Conservation (phyloP, 2,329 filamentous ascomycete genomes). For the Colletotrichum nymphaeae region DNA sequence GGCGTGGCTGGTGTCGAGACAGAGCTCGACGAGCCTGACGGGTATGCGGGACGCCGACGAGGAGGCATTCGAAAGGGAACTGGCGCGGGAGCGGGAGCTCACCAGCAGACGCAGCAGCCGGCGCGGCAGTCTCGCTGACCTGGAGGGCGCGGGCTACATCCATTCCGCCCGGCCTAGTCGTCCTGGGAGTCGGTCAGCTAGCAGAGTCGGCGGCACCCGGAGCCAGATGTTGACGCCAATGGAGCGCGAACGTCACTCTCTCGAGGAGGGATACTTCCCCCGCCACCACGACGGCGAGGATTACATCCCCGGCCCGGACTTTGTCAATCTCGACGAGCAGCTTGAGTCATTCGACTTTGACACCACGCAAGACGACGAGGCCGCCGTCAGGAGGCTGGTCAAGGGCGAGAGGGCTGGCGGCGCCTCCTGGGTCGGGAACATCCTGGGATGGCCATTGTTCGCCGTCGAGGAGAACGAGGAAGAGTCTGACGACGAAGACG, state of each 20-base stretch:
- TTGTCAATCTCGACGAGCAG: constrained; percentile 71
- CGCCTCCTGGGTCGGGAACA: constrained; percentile 67
- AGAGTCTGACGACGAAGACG: constrained; percentile 53
- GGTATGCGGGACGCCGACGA: constrained; percentile 64
- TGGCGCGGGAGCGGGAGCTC: constrained; percentile 61
- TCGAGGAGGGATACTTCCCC: constrained; percentile 58
- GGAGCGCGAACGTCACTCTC: constrained; percentile 50
- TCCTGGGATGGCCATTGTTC: constrained; percentile 72
- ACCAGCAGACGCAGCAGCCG: constrained; percentile 61
- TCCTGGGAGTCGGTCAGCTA: constrained; percentile 59
- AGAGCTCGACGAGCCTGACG: constrained; percentile 71
- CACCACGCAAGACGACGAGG: constrained; percentile 67
- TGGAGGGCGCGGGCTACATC: constrained; percentile 44
- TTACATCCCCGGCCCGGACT: constrained; percentile 66
- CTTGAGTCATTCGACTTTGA: constrained; percentile 66
- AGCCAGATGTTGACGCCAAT: constrained; percentile 58
- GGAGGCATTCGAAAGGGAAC: constrained; percentile 62
- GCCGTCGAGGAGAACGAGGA: constrained; percentile 71
- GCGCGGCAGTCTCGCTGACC: constrained; percentile 56
- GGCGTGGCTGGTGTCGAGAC: constrained; percentile 73
- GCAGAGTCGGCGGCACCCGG: constrained; percentile 56
- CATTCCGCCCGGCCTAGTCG: constrained; percentile 38
- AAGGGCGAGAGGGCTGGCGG: constrained; percentile 62
- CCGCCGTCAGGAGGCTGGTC: constrained; percentile 67
- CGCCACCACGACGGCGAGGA: constrained; percentile 46